These are phyloP conservation scores for Umbilicus rupestris DNA, from an alignment of 164 flowering plant species.

Conservation along the genomic window DNA sequence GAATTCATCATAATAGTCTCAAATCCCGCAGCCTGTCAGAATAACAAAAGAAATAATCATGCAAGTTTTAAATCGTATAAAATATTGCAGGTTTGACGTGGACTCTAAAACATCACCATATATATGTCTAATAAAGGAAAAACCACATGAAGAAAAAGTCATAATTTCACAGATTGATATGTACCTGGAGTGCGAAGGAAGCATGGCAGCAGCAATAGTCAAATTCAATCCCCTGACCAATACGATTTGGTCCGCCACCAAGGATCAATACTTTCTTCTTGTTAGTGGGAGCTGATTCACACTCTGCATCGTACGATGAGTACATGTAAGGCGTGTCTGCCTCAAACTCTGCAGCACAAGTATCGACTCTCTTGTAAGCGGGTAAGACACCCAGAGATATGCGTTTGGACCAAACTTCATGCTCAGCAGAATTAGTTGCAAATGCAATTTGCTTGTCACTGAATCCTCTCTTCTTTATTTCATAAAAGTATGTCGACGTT, in stretches of 20 bases:
- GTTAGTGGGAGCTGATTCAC: constrained; percentile 78
- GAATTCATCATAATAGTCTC: constrained; percentile 98
- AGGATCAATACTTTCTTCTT: constrained; percentile 88
- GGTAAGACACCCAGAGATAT: constrained; percentile 69
- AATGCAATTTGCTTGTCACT: constrained; percentile 93
- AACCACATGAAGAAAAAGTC: background rate
- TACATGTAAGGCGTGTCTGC: constrained; percentile 98
- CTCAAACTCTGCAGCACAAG: constrained; percentile 98
- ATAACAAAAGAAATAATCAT: background rate
- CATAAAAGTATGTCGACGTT: constrained; percentile 59
- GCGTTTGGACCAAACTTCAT: constrained; percentile 59
- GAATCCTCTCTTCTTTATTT: constrained; percentile 83
- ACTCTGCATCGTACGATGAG: constrained; percentile 83
- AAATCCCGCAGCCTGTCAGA: constrained; percentile 57
- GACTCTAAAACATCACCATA: background rate
- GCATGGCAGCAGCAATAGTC: constrained; percentile 98
- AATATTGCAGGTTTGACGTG: background rate
- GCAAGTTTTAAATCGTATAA: background rate
- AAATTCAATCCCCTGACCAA: constrained; percentile 98
- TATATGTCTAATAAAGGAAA: background rate
- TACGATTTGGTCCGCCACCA: constrained; percentile 97
- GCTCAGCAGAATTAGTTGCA: constrained; percentile 70
- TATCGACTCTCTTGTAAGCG: constrained; percentile 86
- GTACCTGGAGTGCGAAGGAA: constrained; percentile 92
- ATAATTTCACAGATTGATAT: constrained; percentile 7